Conservation (phyloP, 805 yeast species). For the Pichia deserticola region DNA sequence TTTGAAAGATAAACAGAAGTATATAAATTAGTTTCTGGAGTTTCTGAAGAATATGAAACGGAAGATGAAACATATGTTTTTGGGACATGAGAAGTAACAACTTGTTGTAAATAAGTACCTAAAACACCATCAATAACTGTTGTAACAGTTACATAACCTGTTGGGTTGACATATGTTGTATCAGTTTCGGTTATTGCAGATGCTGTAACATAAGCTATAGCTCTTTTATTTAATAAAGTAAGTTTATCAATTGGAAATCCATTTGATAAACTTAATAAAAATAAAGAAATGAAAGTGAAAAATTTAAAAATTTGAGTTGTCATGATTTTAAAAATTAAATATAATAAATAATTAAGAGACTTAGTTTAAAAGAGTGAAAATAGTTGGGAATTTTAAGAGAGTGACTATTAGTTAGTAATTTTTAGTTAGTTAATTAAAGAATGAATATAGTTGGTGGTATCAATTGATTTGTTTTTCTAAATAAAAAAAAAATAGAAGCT, state of each 20-base stretch:
- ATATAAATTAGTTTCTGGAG: conserved; percentile 5
- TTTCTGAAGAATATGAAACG: conserved; percentile 1
- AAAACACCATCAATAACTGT: conserved; percentile 13
- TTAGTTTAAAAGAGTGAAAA: conserved; percentile 3
- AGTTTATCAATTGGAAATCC: conserved; percentile 7
- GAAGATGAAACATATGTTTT: conserved; percentile 14
- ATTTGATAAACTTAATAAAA: neutral
- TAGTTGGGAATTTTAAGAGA: neutral
- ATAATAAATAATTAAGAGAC: neutral
- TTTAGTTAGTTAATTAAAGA: no score
- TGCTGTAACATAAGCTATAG: conserved; percentile 22
- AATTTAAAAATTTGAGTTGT: neutral
- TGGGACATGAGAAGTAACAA: conserved; percentile 24
- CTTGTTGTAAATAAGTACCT: conserved; percentile 17
- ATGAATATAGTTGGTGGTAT: no score
- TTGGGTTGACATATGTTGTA: conserved; percentile 14
- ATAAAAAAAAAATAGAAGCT: no score
- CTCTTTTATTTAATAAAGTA: conserved; percentile 15
- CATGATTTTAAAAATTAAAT: no score
- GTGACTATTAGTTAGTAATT: no score
- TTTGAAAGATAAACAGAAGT: conserved; percentile 1
- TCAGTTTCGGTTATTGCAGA: conserved; percentile 18
- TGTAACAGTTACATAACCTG: conserved; percentile 16
- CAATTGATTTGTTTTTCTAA: no score
- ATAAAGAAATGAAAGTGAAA: neutral